Base-by-base conservation (phyloP, 257 asterid genomes). In the Apocynum venetum region DNA sequence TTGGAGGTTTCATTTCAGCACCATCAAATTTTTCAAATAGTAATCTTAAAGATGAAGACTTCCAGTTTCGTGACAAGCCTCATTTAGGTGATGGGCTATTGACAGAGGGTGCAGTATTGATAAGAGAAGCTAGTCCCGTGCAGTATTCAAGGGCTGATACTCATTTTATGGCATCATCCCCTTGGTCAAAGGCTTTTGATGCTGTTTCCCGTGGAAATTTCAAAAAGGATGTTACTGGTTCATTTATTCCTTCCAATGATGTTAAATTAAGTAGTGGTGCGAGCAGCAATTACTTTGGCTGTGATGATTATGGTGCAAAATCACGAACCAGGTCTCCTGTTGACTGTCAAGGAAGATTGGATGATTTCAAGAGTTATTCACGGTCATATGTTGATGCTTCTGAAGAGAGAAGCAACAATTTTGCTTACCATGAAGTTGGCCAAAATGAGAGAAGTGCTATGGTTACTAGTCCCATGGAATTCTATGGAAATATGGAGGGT, bases 291-390 rank as follows among this genome's bases (percentile, higher is more conserved):
- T 75, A 87, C 67, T 59, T 65, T 78, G 75, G 77, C 46, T 84
- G 73, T 77, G 86, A 82, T 75, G 85, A 80, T 66, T 77, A 77
- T 76, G 71, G 79, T 78, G 81, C 83, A 76, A 84, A 61, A 77
- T 77, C 74, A 46, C 82, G 57, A 43, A 80, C 73, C 77, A 81
- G 80, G 76, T 84, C 88, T 76, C 81, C 86, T 53, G 13, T 77
- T 36, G 75, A 77, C 60, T 71, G 77, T 76, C 86, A 73, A 70
- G 83, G 70, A 75, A 86, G 77, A 53, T 85, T 81, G 44, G 83
- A 80, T 73, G 88, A 84, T 67, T 81, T 73, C 48, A 80, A 79
- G 81, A 86, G 82, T 78, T 78, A 80, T 73, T 65, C 91, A 7
- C 80, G 76, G 83, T 74, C 84, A 74, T 85, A 76, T 85, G 80